phyloP scores from a whole-genome alignment of 495 filamentous ascomycete species.

The Bacidia gigantensis region DNA sequence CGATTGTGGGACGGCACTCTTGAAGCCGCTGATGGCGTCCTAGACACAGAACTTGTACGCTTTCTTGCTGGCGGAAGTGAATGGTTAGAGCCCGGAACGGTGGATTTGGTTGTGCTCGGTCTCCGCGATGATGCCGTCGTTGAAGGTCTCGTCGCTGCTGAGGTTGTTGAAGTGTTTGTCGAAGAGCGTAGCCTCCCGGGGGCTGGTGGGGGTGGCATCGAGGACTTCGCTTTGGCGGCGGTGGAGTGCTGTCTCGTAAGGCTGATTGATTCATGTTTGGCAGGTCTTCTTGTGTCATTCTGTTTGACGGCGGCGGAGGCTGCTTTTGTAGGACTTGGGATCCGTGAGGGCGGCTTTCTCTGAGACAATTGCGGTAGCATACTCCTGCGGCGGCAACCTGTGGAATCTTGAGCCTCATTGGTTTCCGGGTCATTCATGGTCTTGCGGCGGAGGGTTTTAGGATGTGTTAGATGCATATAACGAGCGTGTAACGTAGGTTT shows the following conservation, averaged over 20 bases:
- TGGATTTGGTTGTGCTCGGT: not conserved
- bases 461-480: no score
- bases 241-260: not conserved
- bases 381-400: conserved; percentile 1
- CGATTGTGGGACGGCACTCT: conserved; percentile 7
- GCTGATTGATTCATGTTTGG: not conserved
- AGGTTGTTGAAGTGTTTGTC: not conserved
- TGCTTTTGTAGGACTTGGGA: not conserved
- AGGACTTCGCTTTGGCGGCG: not conserved
- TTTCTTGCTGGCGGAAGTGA: not conserved
- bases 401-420: no score
- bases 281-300: not conserved
- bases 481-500: no score
- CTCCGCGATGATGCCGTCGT: not conserved
- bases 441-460: no score
- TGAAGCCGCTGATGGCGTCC: not conserved
- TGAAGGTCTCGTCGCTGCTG: not conserved
- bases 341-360: not conserved
- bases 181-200: not conserved
- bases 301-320: not conserved
- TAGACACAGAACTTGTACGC: not conserved
- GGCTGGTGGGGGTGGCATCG: not conserved
- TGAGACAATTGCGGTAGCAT: conserved; percentile 10
- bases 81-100: not conserved
- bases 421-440: no score